phyloP scores from a whole-genome alignment of 306 rosid species.

The Castanospermum australe region DNA sequence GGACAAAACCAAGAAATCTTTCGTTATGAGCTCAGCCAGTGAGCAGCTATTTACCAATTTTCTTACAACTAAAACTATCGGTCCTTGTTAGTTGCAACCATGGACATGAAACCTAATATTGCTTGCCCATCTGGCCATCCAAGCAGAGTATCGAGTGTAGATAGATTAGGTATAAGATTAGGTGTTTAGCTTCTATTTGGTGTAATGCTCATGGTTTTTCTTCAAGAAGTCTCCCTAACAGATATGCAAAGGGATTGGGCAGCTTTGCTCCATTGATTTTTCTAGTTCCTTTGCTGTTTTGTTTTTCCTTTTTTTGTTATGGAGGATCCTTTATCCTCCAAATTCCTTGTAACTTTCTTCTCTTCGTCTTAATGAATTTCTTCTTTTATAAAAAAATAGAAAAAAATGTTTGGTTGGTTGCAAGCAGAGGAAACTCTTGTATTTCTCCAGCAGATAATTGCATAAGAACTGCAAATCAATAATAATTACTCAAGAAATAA shows the following conservation, averaged over 20 bases:
- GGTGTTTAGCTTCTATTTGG: too few species aligned
- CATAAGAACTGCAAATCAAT: constrained; percentile 3
- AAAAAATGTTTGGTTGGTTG: neutral
- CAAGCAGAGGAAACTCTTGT: neutral
- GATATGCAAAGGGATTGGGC: too few species aligned
- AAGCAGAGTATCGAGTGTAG: constrained; percentile 1
- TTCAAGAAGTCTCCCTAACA: too few species aligned
- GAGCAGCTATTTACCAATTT: neutral
- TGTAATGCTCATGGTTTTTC: too few species aligned
- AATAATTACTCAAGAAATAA: constrained; percentile 12
- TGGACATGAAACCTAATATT: constrained; percentile 1
- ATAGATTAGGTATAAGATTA: too few species aligned
- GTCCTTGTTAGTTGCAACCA: neutral
- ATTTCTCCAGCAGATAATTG: neutral
- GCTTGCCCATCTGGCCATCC: neutral
- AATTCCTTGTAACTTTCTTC: too few species aligned
- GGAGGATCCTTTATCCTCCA: too few species aligned
- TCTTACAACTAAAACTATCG: neutral
- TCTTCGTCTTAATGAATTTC: too few species aligned
- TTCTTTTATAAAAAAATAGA: neutral
- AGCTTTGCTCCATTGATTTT: too few species aligned
- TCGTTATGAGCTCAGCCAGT: neutral
- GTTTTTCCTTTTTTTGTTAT: too few species aligned
- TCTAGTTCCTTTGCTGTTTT: too few species aligned
- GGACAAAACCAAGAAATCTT: neutral